phyloP scores from a whole-genome alignment of 192 early-diverging fungal species.

The Spizellomyces punctatus region DNA sequence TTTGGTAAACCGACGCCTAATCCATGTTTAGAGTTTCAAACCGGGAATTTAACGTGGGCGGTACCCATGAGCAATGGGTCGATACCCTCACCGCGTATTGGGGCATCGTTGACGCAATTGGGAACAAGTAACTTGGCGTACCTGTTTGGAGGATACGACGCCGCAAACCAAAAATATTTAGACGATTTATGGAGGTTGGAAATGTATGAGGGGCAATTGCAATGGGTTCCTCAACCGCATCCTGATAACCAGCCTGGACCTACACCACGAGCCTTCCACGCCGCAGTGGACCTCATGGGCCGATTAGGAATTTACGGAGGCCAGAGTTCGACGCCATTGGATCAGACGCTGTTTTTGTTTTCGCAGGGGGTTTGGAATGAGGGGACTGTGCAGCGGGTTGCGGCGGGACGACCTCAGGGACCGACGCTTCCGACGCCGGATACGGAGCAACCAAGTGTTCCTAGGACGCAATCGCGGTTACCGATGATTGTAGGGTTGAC shows the following conservation, averaged over 20 bases:
- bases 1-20: neutral
- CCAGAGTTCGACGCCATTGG: neutral
- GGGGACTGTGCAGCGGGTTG: neutral
- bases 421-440: neutral
- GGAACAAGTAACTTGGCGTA: neutral
- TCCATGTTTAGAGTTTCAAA: neutral
- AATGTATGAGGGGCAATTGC: neutral
- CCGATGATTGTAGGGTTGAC: neutral
- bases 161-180: neutral
- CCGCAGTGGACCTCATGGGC: neutral
- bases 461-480: neutral
- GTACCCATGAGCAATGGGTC: neutral
- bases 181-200: conserved; percentile 8
- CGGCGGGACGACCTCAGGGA: neutral
- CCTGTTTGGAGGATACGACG: neutral
- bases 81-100: neutral
- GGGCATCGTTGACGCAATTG: neutral
- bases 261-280: conserved; percentile 2
- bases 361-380: neutral
- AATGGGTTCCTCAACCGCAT: neutral
- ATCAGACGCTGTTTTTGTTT: neutral
- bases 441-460: neutral
- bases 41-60: neutral
- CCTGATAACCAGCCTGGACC: neutral
- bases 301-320: conserved; percentile 5